These are phyloP conservation scores for Colletotrichum truncatum DNA, from an alignment of 2,329 filamentous ascomycete genomes.

Conservation along the genomic window DNA sequence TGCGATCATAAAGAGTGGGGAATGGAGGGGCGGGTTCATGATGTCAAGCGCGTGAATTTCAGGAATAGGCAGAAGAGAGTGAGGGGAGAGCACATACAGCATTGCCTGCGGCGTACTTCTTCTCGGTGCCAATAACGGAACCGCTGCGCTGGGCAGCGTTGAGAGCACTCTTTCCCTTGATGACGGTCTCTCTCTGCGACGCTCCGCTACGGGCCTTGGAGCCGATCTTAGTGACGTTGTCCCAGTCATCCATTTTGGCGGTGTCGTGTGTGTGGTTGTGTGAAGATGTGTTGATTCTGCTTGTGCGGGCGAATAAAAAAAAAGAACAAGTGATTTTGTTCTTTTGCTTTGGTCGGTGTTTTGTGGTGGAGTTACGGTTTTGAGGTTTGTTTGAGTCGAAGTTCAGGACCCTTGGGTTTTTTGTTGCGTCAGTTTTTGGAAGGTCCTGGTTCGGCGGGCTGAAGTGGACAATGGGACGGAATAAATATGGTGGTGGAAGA, in stretches of 20 bases:
- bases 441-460: slow-evolving; percentile 3
- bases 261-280: slow-evolving; percentile 30
- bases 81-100: slow-evolving; percentile 65
- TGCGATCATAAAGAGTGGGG: slow-evolving; percentile 15
- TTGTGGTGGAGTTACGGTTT: slow-evolving; percentile 33
- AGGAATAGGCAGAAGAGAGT: neutral
- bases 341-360: slow-evolving; percentile 20
- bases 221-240: slow-evolving; percentile 91
- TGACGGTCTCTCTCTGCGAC: slow-evolving; percentile 81
- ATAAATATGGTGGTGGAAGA: slow-evolving; percentile 30
- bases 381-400: neutral
- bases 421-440: slow-evolving; percentile 23
- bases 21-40: slow-evolving; percentile 16
- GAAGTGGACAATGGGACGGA: slow-evolving; percentile 14
- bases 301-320: neutral
- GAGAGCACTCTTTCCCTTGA: slow-evolving; percentile 82
- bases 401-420: neutral
- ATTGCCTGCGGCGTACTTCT: slow-evolving; percentile 86
- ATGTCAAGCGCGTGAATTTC: slow-evolving; percentile 17
- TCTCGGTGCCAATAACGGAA: slow-evolving; percentile 83
- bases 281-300: neutral
- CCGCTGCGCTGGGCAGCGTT: slow-evolving; percentile 91
- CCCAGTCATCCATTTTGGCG: slow-evolving; percentile 82
- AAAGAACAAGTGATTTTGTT: slow-evolving; percentile 12
- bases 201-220: slow-evolving; percentile 79